Conservation (phyloP, 192 early-diverging fungal genomes). For the Phlyctochytrium arcticum region DNA sequence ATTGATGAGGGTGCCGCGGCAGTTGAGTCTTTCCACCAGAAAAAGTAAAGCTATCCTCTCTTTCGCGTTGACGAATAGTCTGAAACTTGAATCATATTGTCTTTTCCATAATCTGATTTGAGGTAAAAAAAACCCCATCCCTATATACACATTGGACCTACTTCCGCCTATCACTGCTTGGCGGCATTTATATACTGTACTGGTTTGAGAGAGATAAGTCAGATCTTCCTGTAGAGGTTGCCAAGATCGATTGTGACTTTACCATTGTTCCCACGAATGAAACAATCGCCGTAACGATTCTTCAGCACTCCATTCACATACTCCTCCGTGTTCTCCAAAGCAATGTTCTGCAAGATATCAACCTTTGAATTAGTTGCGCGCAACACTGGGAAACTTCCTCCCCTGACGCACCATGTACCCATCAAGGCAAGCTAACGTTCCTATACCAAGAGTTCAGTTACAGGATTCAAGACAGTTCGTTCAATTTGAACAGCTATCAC, state of each 20-base stretch:
- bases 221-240: too few species aligned
- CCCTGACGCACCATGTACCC: slow-evolving; percentile 58
- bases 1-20: slow-evolving; percentile 64
- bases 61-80: not conserved
- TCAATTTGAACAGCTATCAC: slow-evolving; percentile 37
- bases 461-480: too few species aligned
- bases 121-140: too few species aligned
- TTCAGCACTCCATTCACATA: slow-evolving; percentile 91
- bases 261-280: slow-evolving; percentile 98
- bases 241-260: too few species aligned
- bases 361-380: not conserved
- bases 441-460: slow-evolving; percentile 30
- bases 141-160: too few species aligned
- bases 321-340: slow-evolving; percentile 92
- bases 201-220: too few species aligned
- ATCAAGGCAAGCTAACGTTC: slow-evolving; percentile 85
- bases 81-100: too few species aligned
- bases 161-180: too few species aligned
- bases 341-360: slow-evolving; percentile 71
- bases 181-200: slow-evolving; percentile 26
- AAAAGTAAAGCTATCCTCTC: not conserved
- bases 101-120: too few species aligned
- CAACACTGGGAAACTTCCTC: not conserved
- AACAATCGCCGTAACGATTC: slow-evolving; percentile 91
- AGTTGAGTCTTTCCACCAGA: not conserved